phyloP scores from a whole-genome alignment of 495 filamentous ascomycete species.

The Podospora pseudopauciseta region DNA sequence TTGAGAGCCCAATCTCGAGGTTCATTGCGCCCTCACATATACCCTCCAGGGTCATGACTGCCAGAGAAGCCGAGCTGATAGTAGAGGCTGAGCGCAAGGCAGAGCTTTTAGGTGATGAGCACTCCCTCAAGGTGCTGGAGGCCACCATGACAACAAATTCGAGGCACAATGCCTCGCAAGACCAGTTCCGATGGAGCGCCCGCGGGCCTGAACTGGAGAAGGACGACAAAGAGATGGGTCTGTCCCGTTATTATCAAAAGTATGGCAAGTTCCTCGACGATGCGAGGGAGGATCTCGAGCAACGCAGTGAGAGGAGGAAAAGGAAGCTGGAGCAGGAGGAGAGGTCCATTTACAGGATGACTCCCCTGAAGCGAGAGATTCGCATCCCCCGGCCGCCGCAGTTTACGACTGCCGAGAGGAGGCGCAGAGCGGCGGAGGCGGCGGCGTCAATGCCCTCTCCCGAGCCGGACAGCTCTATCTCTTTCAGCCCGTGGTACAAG shows the following conservation, averaged over 20 bases:
- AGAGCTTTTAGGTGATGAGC: slow-evolving; percentile 17
- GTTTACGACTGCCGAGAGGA: not conserved
- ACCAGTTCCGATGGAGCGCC: slow-evolving; percentile 6
- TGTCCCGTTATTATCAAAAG: slow-evolving; percentile 15
- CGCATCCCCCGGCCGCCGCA: slow-evolving; percentile 8
- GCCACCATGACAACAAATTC: not conserved
- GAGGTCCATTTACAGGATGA: not conserved
- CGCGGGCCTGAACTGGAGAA: slow-evolving; percentile 11
- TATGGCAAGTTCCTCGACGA: slow-evolving; percentile 19
- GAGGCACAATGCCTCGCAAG: not conserved
- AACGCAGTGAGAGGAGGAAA: slow-evolving; percentile 10
- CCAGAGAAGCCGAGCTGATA: slow-evolving; percentile 11
- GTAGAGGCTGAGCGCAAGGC: slow-evolving; percentile 13
- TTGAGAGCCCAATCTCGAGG: slow-evolving; percentile 26
- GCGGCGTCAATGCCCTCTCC: slow-evolving; percentile 3
- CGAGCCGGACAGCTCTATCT: not conserved
- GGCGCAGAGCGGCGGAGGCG: not conserved
- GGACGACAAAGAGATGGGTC: slow-evolving; percentile 25
- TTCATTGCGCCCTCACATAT: slow-evolving; percentile 21
- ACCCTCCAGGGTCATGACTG: slow-evolving; percentile 21
- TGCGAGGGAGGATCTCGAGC: slow-evolving; percentile 15
- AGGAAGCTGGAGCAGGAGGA: slow-evolving; percentile 3
- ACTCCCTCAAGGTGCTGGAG: slow-evolving; percentile 16
- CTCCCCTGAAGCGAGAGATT: slow-evolving; percentile 6
- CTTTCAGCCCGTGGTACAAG: slow-evolving; percentile 2